phyloP scores from a whole-genome alignment of 805 yeast genomes.

The Candida lessepsii region DNA sequence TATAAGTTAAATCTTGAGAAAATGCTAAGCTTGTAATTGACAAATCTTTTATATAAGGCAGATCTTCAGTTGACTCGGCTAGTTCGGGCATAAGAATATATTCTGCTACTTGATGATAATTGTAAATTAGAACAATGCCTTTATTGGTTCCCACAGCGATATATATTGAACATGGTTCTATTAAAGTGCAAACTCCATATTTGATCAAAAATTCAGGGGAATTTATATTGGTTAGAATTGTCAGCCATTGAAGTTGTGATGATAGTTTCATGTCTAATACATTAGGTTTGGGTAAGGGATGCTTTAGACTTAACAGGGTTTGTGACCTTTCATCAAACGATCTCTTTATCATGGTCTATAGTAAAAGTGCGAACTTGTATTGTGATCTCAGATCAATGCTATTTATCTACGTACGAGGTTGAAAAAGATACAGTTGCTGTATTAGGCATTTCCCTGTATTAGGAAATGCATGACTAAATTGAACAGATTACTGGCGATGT shows the following conservation, averaged over 20 bases:
- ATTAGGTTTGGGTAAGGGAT: neutral
- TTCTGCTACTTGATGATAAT: conserved; percentile 60
- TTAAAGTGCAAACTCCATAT: conserved; percentile 23
- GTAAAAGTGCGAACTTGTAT: conserved; percentile 1
- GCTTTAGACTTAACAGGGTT: conserved; percentile 24
- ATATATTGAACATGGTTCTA: conserved; percentile 30
- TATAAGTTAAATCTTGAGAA: conserved; percentile 65
- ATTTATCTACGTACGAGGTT: no score
- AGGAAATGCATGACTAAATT: no score
- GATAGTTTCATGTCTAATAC: conserved; percentile 5
- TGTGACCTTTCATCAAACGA: conserved; percentile 39
- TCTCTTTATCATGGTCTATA: conserved; percentile 2
- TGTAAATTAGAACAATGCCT: conserved; percentile 66
- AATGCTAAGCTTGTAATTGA: conserved; percentile 54
- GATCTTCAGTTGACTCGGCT: neutral
- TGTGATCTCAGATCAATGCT: conserved; percentile 1
- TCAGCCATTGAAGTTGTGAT: conserved; percentile 25
- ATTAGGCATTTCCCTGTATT: no score
- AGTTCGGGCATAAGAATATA: conserved; percentile 33
- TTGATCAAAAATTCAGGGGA: conserved; percentile 21
- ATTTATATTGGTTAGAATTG: conserved; percentile 21
- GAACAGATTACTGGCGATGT: no score
- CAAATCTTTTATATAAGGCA: conserved; percentile 9
- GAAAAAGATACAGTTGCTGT: no score
- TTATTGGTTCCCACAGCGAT: conserved; percentile 68